phyloP scores from a whole-genome alignment of 176 grass and related monocot genomes.

The Oryza officinalis region DNA sequence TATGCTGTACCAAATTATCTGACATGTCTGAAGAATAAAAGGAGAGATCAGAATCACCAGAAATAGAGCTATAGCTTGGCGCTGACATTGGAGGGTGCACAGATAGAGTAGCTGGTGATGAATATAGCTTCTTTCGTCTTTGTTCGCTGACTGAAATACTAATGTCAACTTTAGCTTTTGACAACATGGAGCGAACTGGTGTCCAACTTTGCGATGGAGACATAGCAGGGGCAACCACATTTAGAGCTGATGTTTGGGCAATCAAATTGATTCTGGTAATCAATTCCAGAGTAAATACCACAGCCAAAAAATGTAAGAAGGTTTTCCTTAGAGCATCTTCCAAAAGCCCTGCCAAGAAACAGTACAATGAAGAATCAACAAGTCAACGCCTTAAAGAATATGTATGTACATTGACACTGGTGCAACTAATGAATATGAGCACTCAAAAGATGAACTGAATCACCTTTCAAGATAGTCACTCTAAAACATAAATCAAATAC shows the following conservation, averaged over 20 bases:
- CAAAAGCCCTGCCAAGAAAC: conserved; percentile 47
- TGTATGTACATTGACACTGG: not conserved
- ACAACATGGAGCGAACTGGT: conserved; percentile 40
- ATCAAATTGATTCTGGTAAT: conserved; percentile 33
- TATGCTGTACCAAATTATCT: conserved; percentile 33
- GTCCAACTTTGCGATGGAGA: conserved; percentile 53
- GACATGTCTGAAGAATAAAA: conserved; percentile 44
- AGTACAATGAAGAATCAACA: conserved; percentile 22
- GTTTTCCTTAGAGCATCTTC: conserved; percentile 28
- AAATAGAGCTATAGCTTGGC: conserved; percentile 45
- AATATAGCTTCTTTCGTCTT: conserved; percentile 44
- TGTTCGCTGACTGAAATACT: conserved; percentile 35
- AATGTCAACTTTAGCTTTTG: conserved; percentile 32
- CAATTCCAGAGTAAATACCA: conserved; percentile 44
- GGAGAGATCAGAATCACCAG: conserved; percentile 28
- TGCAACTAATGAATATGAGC: not conserved
- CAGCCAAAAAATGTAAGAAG: conserved; percentile 38
- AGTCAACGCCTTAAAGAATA: conserved; percentile 28
- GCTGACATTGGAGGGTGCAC: conserved; percentile 40
- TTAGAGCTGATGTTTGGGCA: conserved; percentile 45
- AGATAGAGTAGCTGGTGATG: conserved; percentile 30
- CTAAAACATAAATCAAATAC: not conserved
- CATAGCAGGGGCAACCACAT: conserved; percentile 41
- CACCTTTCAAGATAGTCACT: conserved; percentile 3
- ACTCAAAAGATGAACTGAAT: conserved; percentile 5